Conservation (phyloP, 1,284 basidiomycete species). For the Ganoderma sinense region DNA sequence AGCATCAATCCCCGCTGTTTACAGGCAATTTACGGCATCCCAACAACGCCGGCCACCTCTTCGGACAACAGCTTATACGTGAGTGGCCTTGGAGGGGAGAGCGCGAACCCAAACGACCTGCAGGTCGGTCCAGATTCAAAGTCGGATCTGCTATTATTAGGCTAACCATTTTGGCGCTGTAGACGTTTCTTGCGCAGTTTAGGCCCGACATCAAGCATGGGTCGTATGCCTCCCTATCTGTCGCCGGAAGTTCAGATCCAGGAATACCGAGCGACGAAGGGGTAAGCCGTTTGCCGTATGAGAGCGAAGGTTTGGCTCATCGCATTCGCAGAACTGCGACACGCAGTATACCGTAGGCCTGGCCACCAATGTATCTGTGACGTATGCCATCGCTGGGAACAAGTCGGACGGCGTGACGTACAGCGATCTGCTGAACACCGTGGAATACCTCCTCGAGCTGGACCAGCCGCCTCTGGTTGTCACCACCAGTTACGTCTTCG, state of each 20-base stretch:
- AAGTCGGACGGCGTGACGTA: slow-evolving; percentile 23
- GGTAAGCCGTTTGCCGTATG: slow-evolving; percentile 13
- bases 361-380: slow-evolving; percentile 53
- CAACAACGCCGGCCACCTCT: slow-evolving; percentile 51
- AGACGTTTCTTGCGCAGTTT: slow-evolving; percentile 57
- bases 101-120: slow-evolving; percentile 55
- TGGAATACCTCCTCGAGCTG: slow-evolving; percentile 39
- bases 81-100: slow-evolving; percentile 59
- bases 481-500: slow-evolving; percentile 57
- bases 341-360: slow-evolving; percentile 69
- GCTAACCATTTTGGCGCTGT: neutral
- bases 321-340: slow-evolving; percentile 51
- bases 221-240: neutral
- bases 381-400: slow-evolving; percentile 23
- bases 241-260: slow-evolving; percentile 13
- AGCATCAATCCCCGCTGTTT: slow-evolving; percentile 60
- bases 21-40: slow-evolving; percentile 54
- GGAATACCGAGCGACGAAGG: slow-evolving; percentile 22
- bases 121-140: slow-evolving; percentile 33
- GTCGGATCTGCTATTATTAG: neutral
- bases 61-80: slow-evolving; percentile 56
- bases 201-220: slow-evolving; percentile 49
- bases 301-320: no score
- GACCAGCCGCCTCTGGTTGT: slow-evolving; percentile 40
- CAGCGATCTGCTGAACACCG: slow-evolving; percentile 38